Percentiles rank a stretch among this genome's conserved stretches.
Conservation (phyloP, 257 asterid genomes). For the Euphrasia confusa region DNA sequence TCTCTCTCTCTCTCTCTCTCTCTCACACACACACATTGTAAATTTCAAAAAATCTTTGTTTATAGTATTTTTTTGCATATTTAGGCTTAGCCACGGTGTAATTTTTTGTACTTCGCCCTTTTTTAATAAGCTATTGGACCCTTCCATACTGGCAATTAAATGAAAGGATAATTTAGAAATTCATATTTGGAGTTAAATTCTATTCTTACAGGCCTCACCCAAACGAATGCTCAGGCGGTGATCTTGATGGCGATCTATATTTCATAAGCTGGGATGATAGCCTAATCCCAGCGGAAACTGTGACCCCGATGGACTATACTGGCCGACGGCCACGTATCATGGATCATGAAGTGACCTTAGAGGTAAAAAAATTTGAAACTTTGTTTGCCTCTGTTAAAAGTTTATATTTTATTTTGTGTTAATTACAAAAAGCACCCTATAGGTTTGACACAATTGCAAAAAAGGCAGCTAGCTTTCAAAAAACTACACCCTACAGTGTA, state of each 20-base stretch:
- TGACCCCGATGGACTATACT: conserved; percentile 89
- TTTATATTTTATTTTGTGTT: neutral
- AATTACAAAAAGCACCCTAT: too few species aligned
- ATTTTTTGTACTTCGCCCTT: neutral
- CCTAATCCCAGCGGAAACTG: conserved; percentile 63
- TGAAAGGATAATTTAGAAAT: conserved; percentile 2
- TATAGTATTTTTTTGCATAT: too few species aligned
- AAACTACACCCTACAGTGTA: neutral
- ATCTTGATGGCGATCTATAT: conserved; percentile 93
- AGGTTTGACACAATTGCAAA: neutral
- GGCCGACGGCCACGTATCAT: conserved; percentile 74
- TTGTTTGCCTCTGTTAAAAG: conserved; percentile 16
- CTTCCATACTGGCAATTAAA: neutral
- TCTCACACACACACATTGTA: too few species aligned
- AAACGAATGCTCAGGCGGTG: conserved; percentile 97
- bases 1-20: too few species aligned
- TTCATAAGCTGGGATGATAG: conserved; percentile 84
- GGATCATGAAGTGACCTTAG: conserved; percentile 82
- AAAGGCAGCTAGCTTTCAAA: neutral
- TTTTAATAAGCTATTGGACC: neutral
- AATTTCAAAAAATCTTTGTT: too few species aligned
- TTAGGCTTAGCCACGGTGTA: neutral
- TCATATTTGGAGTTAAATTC: neutral
- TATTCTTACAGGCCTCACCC: conserved; percentile 84
- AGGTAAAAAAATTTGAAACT: conserved; percentile 38